Conservation (phyloP, 2,329 filamentous ascomycete species). For the Phoma sp. region DNA sequence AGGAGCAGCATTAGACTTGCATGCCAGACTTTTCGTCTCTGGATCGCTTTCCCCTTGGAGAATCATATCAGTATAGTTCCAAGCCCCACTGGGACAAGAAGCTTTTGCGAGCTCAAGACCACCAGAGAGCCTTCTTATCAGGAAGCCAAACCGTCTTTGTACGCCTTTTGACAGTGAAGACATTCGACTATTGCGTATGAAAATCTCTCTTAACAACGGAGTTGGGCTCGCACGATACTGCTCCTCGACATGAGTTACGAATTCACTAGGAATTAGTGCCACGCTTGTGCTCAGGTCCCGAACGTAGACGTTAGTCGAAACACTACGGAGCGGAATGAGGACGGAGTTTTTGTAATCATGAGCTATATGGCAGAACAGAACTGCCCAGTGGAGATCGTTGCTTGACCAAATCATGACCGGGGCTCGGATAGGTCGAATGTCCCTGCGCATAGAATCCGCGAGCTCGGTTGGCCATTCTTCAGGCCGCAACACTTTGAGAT, state of each 20-base stretch:
- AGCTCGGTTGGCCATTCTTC: not conserved
- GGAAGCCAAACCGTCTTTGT: conserved; percentile 16
- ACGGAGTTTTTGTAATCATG: conserved; percentile 18
- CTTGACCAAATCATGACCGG: conserved; percentile 15
- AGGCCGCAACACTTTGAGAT: conserved; percentile 4
- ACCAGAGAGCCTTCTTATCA: conserved; percentile 10
- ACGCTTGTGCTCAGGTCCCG: conserved; percentile 15
- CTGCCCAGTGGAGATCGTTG: conserved; percentile 12
- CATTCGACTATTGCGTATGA: conserved; percentile 18
- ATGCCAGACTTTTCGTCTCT: conserved; percentile 4
- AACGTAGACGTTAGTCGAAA: conserved; percentile 15
- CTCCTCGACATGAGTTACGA: not conserved
- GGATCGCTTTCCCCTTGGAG: conserved; percentile 10
- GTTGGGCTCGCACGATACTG: not conserved
- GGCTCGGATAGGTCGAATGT: conserved; percentile 11
- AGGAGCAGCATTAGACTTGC: conserved; percentile 9
- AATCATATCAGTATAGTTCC: conserved; percentile 17
- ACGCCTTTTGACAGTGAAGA: conserved; percentile 7
- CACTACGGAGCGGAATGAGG: conserved; percentile 14
- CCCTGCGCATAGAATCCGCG: not conserved
- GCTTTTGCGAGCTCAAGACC: not conserved
- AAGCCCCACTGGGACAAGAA: conserved; percentile 6
- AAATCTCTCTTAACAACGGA: conserved; percentile 11
- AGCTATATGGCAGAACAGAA: conserved; percentile 15
- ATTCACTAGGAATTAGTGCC: not conserved